These are phyloP conservation scores for Fragilaria crotonensis DNA, from an alignment of 108 stramenopile species.

Conservation along the genomic window DNA sequence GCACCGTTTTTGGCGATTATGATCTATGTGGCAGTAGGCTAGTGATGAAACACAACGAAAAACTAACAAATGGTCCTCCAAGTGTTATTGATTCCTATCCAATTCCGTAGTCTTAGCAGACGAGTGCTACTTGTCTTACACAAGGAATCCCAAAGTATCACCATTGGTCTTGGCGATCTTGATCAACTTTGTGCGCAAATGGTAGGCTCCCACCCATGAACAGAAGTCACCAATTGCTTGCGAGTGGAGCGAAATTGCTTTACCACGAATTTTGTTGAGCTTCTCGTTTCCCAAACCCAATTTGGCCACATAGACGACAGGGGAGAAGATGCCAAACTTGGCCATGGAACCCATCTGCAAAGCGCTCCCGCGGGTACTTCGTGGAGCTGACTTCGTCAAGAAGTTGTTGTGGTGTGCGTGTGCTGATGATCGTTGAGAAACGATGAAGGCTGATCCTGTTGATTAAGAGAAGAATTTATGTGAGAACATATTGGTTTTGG, in stretches of 20 bases:
- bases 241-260: constrained; percentile 89
- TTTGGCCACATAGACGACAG: constrained; percentile 94
- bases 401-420: constrained; percentile 12
- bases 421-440: constrained; percentile 53
- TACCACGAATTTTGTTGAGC: constrained; percentile 81
- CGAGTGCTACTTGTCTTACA: too few relatives aligned
- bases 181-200: constrained; percentile 80
- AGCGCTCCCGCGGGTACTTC: neutral
- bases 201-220: constrained; percentile 86
- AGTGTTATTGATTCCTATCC: too few relatives aligned
- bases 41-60: too few relatives aligned
- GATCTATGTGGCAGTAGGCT: too few relatives aligned
- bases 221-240: constrained; percentile 92
- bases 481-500: neutral
- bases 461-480: neutral
- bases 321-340: constrained; percentile 96
- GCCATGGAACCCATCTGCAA: constrained; percentile 74
- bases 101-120: too few relatives aligned
- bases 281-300: constrained; percentile 75
- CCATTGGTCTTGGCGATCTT: constrained; percentile 94
- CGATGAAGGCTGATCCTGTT: constrained; percentile 67
- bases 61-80: too few relatives aligned
- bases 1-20: too few relatives aligned
- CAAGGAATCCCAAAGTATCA: constrained; percentile 92
- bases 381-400: constrained; percentile 12